Base-by-base conservation (phyloP, 441 rosid genomes). In the Gossypium schwendimanii region DNA sequence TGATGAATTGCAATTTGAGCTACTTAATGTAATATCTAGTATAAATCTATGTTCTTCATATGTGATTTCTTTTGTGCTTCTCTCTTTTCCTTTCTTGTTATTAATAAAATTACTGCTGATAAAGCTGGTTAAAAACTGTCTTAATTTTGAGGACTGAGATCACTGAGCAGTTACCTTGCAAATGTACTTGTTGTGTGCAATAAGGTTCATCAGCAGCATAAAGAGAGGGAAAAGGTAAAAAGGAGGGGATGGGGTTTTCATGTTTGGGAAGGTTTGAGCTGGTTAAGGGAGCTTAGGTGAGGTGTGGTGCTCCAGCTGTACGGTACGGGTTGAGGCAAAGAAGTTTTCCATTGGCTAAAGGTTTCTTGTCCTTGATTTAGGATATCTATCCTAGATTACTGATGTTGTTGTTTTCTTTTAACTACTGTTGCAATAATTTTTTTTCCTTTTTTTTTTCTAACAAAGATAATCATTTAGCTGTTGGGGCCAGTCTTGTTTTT, bases 261-360 rank as follows among this genome's bases (percentile, higher is more conserved):
- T 60, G 80, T 67, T 73, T 70, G 52, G 67, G 47, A 62, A 65
- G 71, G 23, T 71, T 44, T 47, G 47, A 73, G 68, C 61, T 31
- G 49, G 65, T 41, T 55, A 55, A 20, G 60, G 62, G 62, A 67
- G 69, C 12, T 64, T 63, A 21, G 62, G 45, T 57, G 69, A 44
- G 74, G 36, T 69, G 71, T 39, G 77, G 63, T 74, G 80, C 74
- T 76, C 82, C 84, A 78, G 82, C 86, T 78, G 84, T 78, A 49
- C 69, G 15, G 79, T 78, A 80, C 80, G 75, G 74, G 33, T 63
- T 77, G 61, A 73, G 80, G 68, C 63, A 73, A 69, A 61, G 70
- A 39, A 67, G 47, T 68, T 52, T 54, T 75, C 73, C 52, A 53
- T 73, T 41, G 31, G 65, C 49, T 68, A 45, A 52, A 47, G 54